phyloP scores from a whole-genome alignment of 73 alveolate genomes.

The Urostyla sp. region DNA sequence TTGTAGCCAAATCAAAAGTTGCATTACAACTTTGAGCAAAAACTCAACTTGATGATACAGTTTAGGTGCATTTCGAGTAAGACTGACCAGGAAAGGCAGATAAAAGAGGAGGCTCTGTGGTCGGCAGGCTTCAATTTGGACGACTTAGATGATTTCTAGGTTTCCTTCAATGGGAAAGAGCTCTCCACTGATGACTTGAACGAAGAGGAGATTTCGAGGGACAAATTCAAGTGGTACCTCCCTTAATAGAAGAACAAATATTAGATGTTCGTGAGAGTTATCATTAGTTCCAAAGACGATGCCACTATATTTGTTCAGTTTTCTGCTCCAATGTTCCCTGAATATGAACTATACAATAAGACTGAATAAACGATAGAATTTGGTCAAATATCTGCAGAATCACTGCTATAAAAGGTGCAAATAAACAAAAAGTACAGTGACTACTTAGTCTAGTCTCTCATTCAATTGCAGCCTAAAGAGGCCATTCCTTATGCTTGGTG shows the following conservation, averaged over 20 bases:
- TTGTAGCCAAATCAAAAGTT: neutral
- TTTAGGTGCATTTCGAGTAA: no score
- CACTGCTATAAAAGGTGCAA: neutral
- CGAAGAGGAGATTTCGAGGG: no score
- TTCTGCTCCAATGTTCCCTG: constrained; percentile 63
- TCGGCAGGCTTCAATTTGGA: constrained; percentile 65
- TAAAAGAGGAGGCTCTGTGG: constrained; percentile 59
- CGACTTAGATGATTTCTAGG: constrained; percentile 72
- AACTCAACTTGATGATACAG: neutral
- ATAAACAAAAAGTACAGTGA: neutral
- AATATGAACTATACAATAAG: constrained; percentile 47
- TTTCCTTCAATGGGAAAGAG: constrained; percentile 15
- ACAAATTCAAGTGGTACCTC: constrained; percentile 8
- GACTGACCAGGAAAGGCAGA: no score
- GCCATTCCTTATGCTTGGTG: constrained; percentile 62
- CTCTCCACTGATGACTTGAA: neutral
- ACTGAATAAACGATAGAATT: constrained; percentile 4
- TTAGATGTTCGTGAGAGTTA: constrained; percentile 60
- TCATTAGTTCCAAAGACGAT: constrained; percentile 68
- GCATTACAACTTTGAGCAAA: constrained; percentile 32
- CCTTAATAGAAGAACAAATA: neutral
- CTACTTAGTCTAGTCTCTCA: no score
- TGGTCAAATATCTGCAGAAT: constrained; percentile 9
- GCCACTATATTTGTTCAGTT: constrained; percentile 71
- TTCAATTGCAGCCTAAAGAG: neutral